Percentiles rank a stretch among this genome's conserved stretches.
Conservation (phyloP, 1,284 basidiomycete species). For the Cryptococcus maquisensis region DNA sequence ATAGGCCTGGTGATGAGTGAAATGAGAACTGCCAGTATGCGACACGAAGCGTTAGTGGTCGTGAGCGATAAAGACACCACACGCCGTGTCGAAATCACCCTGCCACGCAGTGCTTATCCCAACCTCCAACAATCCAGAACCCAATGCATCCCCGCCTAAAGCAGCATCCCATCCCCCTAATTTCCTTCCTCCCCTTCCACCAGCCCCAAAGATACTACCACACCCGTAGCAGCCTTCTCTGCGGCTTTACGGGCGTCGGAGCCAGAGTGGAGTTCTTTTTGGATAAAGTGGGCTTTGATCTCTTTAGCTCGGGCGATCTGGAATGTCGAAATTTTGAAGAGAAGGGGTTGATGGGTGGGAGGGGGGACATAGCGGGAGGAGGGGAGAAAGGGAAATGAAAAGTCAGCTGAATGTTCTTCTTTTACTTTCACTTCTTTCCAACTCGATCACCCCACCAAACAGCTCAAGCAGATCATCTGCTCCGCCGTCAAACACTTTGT, state of each 20-base stretch:
- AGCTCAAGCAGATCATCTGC: not conserved
- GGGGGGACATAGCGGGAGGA: not conserved
- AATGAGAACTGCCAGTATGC: too few species aligned
- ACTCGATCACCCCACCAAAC: not conserved
- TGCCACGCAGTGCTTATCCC: not conserved
- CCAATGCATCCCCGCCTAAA: constrained; percentile 5
- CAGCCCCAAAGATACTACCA: constrained; percentile 67
- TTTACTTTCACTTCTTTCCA: not conserved
- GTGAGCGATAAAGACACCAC: too few species aligned
- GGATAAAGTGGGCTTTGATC: constrained; percentile 68
- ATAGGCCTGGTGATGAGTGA: too few species aligned
- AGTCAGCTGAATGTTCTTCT: not conserved
- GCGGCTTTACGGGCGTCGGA: constrained; percentile 67
- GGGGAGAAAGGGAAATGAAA: not conserved
- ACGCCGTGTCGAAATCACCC: too few species aligned
- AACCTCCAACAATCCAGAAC: not conserved
- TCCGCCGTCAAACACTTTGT: not conserved
- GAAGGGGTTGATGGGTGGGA: not conserved
- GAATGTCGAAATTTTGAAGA: not conserved
- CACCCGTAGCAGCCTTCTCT: constrained; percentile 68
- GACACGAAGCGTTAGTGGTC: too few species aligned
- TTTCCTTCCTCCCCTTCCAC: constrained; percentile 56
- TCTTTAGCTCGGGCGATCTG: constrained; percentile 70
- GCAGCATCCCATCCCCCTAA: constrained; percentile 1
- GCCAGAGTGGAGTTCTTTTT: constrained; percentile 61